Evolutionary conservation across 139 green algal genomes (phyloP), one percentile per base, ranked within the genome.

Genomic region (Picochlorum sp.): DNA sequence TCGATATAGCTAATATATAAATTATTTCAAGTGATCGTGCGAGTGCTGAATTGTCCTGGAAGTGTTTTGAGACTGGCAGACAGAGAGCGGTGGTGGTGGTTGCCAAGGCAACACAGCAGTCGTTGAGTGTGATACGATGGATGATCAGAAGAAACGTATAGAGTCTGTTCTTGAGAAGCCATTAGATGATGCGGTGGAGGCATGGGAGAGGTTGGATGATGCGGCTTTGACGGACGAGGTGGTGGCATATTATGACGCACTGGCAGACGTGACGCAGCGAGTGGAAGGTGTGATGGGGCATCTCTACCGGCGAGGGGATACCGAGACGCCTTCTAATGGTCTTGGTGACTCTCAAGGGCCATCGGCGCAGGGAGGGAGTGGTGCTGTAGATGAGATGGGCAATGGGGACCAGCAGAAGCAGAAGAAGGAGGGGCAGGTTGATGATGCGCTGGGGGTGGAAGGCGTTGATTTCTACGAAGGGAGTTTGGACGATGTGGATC

Each of bases 401-500:
- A 0, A 54, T 13, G 9, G 47, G 47, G 8, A 54, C 6, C 4
- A 21, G 47, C 18, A 54, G 13, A 18, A 54, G 47, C 47, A 54
- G 49, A 15, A 54, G 7, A 26, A 31, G 65, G 21, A 31, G 51
- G 14, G 7, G 34, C 45, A 18, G 47, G 72, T n/a, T 1, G 69
- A 44, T 10, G 73, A 81, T 56, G 49, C 31, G n/a, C 59, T 74
- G 49, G 74, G 79, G 4, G 55, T 76, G 20, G 79, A 89, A 57
- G 77, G 76, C 0, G 68, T 81, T 16, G 81, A 88, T 47, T 86
- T 80, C 57, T 73, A 69, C 15, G 38, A 86, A 9, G 72, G 73
- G n/a, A 75, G 62, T 38, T 83, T 91, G 0, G 85, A 92, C 11
- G 86, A 92, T 58, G 65, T 92, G 9, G 83, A 92, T 51, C 82